Evolutionary conservation across 1,284 basidiomycete species (phyloP).

Genomic region (Heterobasidion occidentale): DNA sequence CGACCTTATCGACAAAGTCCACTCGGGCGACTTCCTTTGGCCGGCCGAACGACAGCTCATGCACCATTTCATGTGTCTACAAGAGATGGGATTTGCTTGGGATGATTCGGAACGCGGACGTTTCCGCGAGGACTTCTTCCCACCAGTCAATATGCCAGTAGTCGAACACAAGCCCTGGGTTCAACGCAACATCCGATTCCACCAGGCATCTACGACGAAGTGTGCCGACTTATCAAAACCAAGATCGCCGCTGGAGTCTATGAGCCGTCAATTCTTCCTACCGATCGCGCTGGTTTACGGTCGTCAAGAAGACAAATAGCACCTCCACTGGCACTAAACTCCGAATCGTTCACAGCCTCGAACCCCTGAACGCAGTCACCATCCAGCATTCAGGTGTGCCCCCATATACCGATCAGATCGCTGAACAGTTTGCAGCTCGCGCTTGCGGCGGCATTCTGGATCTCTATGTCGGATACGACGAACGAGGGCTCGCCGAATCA

Average conservation of each 20-base stretch:
- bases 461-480: not conserved
- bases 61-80: not conserved
- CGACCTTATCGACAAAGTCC: not conserved
- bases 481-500: not conserved
- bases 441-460: not conserved
- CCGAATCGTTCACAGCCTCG: not conserved
- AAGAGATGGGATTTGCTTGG: not conserved
- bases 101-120: not conserved
- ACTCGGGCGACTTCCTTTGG: constrained; percentile 4
- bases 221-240: not conserved
- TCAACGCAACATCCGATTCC: not conserved
- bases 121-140: not conserved
- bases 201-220: not conserved
- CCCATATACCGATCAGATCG: not conserved
- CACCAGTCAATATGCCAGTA: not conserved
- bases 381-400: not conserved
- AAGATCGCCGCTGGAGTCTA: not conserved
- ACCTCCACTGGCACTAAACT: not conserved
- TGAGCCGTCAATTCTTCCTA: not conserved
- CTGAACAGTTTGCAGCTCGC: not conserved
- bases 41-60: not conserved
- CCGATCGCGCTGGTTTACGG: not conserved
- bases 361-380: not conserved
- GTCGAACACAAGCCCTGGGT: not conserved
- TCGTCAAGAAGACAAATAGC: not conserved